These are phyloP conservation scores for Myriosclerotinia curreyana DNA, from an alignment of 2,329 filamentous ascomycete species.

Conservation along the genomic window DNA sequence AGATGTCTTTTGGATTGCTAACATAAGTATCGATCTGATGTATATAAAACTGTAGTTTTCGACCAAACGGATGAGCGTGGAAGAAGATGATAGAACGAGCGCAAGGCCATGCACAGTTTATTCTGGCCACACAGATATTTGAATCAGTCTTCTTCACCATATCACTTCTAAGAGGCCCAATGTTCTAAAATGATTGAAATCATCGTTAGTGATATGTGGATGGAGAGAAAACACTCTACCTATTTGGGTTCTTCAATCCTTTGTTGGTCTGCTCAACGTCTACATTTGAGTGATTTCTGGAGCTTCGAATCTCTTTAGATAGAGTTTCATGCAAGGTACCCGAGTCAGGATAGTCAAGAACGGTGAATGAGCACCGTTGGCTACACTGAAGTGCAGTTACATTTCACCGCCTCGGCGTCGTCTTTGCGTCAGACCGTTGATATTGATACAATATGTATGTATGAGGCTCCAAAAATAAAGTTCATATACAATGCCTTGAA, in stretches of 20 bases:
- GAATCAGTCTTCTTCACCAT: background rate
- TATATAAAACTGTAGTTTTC: background rate
- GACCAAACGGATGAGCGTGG: background rate
- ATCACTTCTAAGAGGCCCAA: background rate
- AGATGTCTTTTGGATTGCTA: background rate
- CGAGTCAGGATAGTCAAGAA: background rate
- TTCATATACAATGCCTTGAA: background rate
- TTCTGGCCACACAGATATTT: background rate
- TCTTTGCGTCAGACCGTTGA: background rate
- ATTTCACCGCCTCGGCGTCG: constrained; percentile 1
- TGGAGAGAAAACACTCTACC: background rate
- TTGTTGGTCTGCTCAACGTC: too few relatives aligned
- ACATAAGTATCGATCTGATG: background rate
- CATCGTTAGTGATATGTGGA: background rate
- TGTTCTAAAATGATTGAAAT: background rate
- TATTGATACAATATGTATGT: background rate
- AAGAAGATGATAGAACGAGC: background rate
- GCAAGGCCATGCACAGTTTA: background rate
- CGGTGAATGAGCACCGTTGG: background rate
- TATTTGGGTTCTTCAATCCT: background rate
- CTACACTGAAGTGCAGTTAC: background rate
- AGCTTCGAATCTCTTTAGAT: background rate
- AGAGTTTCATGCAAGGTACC: background rate
- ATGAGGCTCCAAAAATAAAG: background rate
- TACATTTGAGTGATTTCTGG: background rate